Evolutionary conservation across 768 basidiomycete species (phyloP).

Genomic region (Pluteus cervinus): DNA sequence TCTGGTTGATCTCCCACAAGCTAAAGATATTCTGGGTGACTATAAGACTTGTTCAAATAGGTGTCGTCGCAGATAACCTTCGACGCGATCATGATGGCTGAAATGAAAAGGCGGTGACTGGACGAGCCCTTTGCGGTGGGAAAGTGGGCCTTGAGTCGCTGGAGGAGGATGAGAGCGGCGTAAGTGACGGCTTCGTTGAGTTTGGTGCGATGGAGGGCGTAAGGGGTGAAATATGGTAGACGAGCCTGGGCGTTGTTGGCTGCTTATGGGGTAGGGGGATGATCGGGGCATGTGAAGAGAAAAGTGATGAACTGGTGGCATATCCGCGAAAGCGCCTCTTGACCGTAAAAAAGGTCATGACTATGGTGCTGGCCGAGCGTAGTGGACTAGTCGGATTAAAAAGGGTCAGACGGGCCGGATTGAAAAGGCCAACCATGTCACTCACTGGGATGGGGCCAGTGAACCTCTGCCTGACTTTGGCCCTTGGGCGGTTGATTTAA

Average conservation of each 20-base stretch:
- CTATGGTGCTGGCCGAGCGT: no score
- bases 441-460: no score
- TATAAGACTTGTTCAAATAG: constrained; percentile 89
- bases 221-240: constrained; percentile 79
- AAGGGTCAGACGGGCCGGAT: no score
- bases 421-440: no score
- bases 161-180: constrained; percentile 63
- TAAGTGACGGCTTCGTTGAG: constrained; percentile 65
- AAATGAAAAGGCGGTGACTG: constrained; percentile 85
- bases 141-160: constrained; percentile 85
- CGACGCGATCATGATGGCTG: constrained; percentile 88
- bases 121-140: constrained; percentile 87
- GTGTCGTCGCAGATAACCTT: constrained; percentile 95
- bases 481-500: no score
- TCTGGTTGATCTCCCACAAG: constrained; percentile 89
- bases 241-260: constrained; percentile 53
- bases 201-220: constrained; percentile 80
- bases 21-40: constrained; percentile 86
- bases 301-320: constrained; percentile 79
- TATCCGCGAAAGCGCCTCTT: constrained; percentile 64
- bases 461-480: no score
- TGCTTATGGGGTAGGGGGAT: constrained; percentile 58
- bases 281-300: constrained; percentile 82
- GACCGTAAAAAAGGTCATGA: constrained; percentile 75
- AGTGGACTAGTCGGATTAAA: no score